Conservation (phyloP, 1,284 basidiomycete genomes). For the Athelia psychrophila region DNA sequence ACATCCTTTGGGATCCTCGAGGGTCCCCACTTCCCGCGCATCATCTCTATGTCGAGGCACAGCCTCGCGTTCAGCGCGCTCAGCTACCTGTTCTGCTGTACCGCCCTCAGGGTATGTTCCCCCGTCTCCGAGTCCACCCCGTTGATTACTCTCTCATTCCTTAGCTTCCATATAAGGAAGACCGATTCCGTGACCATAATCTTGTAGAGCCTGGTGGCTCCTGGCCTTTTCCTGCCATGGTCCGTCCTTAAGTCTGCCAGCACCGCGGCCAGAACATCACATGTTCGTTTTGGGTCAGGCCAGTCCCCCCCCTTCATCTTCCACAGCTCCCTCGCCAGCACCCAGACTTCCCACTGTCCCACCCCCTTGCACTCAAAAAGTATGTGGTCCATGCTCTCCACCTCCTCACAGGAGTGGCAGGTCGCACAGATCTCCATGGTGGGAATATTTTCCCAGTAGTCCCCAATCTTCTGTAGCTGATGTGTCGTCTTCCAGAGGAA, state of each 20-base stretch:
- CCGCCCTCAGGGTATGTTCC: not conserved
- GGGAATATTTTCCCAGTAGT: not conserved
- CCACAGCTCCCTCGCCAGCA: constrained; percentile 6
- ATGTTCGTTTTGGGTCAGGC: constrained; percentile 4
- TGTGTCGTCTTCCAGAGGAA: not conserved
- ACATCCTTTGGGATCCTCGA: not conserved
- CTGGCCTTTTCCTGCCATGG: not conserved
- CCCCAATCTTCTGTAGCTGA: not conserved
- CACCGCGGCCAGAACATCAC: not conserved
- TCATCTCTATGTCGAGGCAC: not conserved
- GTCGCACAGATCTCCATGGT: not conserved
- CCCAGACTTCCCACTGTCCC: constrained; percentile 10
- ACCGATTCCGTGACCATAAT: constrained; percentile 10
- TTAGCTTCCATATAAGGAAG: constrained; percentile 10
- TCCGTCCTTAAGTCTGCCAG: not conserved
- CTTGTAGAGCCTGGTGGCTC: constrained; percentile 1
- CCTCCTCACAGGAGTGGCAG: not conserved
- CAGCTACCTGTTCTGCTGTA: constrained; percentile 1
- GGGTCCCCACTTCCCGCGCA: constrained; percentile 6
- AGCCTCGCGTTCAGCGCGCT: not conserved
- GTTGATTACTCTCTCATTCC: constrained; percentile 7
- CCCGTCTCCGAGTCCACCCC: constrained; percentile 4
- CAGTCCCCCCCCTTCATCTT: constrained; percentile 3
- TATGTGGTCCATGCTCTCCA: constrained; percentile 8
- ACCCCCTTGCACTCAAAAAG: constrained; percentile 7